A percentile compares a stretch with the other conserved stretches of the same genome.
These are phyloP conservation scores for Fusarium sp. DNA, from an alignment of 2,329 filamentous ascomycete genomes.

Conservation along the genomic window DNA sequence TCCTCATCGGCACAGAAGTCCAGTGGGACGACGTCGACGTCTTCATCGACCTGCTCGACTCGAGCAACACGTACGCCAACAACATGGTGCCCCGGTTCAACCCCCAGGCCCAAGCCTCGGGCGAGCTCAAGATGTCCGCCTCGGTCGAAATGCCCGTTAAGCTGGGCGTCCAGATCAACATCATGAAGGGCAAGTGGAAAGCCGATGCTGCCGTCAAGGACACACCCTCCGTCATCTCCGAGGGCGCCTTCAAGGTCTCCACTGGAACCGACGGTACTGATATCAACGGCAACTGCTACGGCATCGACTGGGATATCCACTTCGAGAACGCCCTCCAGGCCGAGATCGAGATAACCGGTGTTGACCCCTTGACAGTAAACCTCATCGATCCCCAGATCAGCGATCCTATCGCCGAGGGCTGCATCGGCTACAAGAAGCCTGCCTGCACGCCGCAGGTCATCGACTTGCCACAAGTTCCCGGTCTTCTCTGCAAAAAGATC, in stretches of 20 bases:
- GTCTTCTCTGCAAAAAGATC: too few relatives aligned
- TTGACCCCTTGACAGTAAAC: background rate
- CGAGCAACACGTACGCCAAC: background rate
- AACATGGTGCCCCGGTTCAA: background rate
- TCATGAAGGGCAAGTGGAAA: background rate
- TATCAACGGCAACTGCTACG: conserved; percentile 15
- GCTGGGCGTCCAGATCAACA: conserved; percentile 1
- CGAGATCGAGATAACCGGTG: background rate
- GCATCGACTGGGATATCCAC: conserved; percentile 11
- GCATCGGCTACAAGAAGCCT: conserved; percentile 6
- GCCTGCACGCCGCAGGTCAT: too few relatives aligned
- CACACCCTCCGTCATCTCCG: conserved; percentile 6
- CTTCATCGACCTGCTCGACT: conserved; percentile 7
- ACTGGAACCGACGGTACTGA: background rate
- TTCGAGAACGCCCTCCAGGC: conserved; percentile 16
- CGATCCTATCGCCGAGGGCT: conserved; percentile 1
- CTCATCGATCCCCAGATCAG: conserved; percentile 6
- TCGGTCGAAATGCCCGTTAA: conserved; percentile 9
- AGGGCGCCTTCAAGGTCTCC: background rate
- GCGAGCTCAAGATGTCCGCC: conserved; percentile 1
- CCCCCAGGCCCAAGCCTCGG: background rate
- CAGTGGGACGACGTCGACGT: conserved; percentile 17
- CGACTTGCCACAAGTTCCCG: too few relatives aligned
- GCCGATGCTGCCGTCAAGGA: conserved; percentile 10
- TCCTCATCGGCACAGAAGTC: conserved; percentile 1